Evolutionary conservation across 345 rosid genomes (phyloP).

Genomic region (Euphorbia peplus): DNA sequence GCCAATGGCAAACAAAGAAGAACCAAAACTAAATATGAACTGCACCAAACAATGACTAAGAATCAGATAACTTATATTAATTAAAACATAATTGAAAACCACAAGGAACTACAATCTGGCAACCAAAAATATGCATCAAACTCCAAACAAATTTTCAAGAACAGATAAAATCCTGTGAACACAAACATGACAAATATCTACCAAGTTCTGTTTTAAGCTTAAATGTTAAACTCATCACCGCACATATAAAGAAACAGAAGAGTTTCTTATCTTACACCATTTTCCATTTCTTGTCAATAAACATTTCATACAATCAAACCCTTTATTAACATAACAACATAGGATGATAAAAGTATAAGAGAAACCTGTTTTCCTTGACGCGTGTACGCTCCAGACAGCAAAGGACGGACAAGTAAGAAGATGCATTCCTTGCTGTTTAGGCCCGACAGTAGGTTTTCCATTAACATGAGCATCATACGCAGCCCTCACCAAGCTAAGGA

Average conservation of each 20-base stretch:
- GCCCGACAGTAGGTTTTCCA: slow-evolving; percentile 51
- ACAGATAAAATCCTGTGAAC: neutral
- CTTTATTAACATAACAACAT: neutral
- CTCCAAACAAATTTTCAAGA: neutral
- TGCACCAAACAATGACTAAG: neutral
- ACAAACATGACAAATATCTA: neutral
- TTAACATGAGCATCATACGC: slow-evolving; percentile 72
- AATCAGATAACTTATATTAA: neutral
- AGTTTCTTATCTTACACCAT: neutral
- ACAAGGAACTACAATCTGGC: neutral
- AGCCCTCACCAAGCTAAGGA: slow-evolving; percentile 68
- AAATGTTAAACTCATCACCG: neutral
- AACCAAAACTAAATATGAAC: neutral
- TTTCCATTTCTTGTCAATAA: neutral
- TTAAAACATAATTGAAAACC: neutral
- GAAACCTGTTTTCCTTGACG: slow-evolving; percentile 69
- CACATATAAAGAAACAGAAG: neutral
- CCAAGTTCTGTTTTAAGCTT: neutral
- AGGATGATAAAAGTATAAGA: slow-evolving; percentile 6
- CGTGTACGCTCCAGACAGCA: slow-evolving; percentile 80
- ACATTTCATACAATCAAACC: neutral
- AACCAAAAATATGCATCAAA: neutral
- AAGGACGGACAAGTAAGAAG: slow-evolving; percentile 56
- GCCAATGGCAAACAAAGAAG: neutral
- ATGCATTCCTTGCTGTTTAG: slow-evolving; percentile 75